phyloP scores from a whole-genome alignment of 2,329 filamentous ascomycete species.

The Trichoderma koningii region DNA sequence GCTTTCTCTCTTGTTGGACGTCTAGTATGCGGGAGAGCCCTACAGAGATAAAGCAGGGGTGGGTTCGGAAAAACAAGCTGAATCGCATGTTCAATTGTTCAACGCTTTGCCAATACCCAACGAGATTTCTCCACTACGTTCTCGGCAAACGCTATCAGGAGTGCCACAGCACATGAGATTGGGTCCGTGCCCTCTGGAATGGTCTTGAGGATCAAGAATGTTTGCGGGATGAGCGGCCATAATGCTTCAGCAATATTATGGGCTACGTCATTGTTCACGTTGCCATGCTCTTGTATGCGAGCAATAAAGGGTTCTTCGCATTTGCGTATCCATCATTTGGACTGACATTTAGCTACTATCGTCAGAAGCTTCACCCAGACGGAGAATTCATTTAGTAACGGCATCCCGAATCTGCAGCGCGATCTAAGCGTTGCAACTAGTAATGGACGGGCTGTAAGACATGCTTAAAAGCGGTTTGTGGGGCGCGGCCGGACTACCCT shows the following conservation, averaged over 20 bases:
- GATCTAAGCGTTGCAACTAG: constrained; percentile 20
- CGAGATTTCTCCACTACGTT: too few relatives aligned
- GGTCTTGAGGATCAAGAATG: neutral
- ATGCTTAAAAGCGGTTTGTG: constrained; percentile 29
- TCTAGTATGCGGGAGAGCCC: too few relatives aligned
- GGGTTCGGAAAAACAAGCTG: too few relatives aligned
- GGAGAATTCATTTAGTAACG: constrained; percentile 28
- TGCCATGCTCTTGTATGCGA: neutral
- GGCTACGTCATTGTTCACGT: constrained; percentile 1
- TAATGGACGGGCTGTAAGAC: constrained; percentile 29
- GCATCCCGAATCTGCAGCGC: neutral
- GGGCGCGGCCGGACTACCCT: constrained; percentile 30
- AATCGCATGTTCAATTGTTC: too few relatives aligned
- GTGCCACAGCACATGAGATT: too few relatives aligned
- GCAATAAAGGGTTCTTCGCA: neutral
- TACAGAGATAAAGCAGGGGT: too few relatives aligned
- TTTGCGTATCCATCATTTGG: neutral
- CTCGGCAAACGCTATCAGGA: too few relatives aligned
- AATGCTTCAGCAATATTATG: neutral
- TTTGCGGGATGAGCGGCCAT: neutral
- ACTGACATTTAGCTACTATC: neutral
- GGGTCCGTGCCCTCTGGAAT: neutral
- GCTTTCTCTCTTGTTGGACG: too few relatives aligned
- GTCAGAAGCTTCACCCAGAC: neutral
- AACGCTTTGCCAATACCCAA: too few relatives aligned